These are phyloP conservation scores for Phytophthora crassamura DNA, from an alignment of 352 stramenopile species.

Conservation along the genomic window DNA sequence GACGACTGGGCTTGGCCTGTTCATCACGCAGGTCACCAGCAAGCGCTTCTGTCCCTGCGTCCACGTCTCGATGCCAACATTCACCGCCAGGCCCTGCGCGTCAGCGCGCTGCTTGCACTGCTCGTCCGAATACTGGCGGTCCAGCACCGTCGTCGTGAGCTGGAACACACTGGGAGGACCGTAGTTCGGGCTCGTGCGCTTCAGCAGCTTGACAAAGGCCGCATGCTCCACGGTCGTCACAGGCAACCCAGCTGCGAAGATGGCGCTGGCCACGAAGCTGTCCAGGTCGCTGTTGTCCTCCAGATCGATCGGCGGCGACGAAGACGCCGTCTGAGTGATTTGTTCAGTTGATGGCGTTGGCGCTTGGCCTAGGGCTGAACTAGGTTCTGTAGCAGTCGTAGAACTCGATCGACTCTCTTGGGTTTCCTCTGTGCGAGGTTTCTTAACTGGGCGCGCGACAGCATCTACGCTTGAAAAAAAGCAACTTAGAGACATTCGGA, in stretches of 20 bases:
- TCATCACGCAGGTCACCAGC: constrained; percentile 64
- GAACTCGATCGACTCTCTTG: not conserved
- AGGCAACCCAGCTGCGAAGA: constrained; percentile 58
- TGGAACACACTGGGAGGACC: constrained; percentile 56
- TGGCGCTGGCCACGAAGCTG: constrained; percentile 60
- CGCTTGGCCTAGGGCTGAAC: not conserved
- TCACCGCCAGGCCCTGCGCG: constrained; percentile 55
- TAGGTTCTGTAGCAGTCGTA: not conserved
- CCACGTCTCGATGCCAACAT: constrained; percentile 66
- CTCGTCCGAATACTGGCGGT: constrained; percentile 68
- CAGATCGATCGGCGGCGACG: constrained; percentile 17
- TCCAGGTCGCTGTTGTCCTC: constrained; percentile 67
- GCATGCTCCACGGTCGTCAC: constrained; percentile 66
- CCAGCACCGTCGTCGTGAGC: constrained; percentile 57
- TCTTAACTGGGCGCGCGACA: constrained; percentile 14
- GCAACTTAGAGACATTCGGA: constrained; percentile 31
- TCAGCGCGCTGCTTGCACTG: constrained; percentile 67
- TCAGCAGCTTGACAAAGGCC: constrained; percentile 69
- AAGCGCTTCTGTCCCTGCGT: constrained; percentile 44
- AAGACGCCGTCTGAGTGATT: constrained; percentile 34
- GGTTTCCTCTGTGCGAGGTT: constrained; percentile 9
- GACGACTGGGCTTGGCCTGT: constrained; percentile 53
- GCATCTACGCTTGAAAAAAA: constrained; percentile 5
- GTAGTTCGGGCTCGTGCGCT: constrained; percentile 60
- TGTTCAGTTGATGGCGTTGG: constrained; percentile 20